Percentiles rank a stretch among this genome's conserved stretches.
phyloP scores from a whole-genome alignment of 345 rosid genomes.

The Bruguiera parviflora region DNA sequence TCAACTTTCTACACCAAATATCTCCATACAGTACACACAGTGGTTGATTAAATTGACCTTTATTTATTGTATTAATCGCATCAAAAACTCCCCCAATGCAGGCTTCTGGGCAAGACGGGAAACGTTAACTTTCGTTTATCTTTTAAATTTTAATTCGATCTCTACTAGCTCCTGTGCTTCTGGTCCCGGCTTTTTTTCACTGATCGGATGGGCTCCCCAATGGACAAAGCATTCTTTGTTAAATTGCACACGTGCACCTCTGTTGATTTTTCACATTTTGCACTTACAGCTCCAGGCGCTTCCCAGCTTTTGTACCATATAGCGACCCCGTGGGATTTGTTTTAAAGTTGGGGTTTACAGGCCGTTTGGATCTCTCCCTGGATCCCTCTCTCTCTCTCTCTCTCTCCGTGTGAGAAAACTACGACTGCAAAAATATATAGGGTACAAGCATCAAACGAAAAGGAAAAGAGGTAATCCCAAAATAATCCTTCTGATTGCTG shows the following conservation, averaged over 20 bases:
- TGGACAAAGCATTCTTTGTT: not conserved
- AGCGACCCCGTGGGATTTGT: not conserved
- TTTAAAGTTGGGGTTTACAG: not conserved
- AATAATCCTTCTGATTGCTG: slow-evolving; percentile 29
- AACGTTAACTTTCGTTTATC: slow-evolving; percentile 2
- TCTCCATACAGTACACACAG: not conserved
- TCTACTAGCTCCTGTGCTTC: slow-evolving; percentile 14
- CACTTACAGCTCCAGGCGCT: slow-evolving; percentile 34
- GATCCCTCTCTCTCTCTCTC: not conserved
- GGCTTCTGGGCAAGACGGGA: slow-evolving; percentile 26
- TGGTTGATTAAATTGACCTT: too few relatives aligned
- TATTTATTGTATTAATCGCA: not conserved
- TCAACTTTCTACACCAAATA: not conserved
- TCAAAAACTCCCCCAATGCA: not conserved
- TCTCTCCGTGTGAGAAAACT: slow-evolving; percentile 13
- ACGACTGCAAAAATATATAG: slow-evolving; percentile 14
- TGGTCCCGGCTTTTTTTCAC: slow-evolving; percentile 26
- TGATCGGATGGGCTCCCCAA: slow-evolving; percentile 22
- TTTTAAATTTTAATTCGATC: not conserved
- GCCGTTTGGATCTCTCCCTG: not conserved
- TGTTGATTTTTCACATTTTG: slow-evolving; percentile 8
- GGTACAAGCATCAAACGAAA: not conserved
- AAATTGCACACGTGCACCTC: slow-evolving; percentile 30
- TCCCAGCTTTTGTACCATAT: not conserved
- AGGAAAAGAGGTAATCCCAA: not conserved